Percentiles rank a stretch among this genome's conserved stretches.
Evolutionary conservation across 2,329 filamentous ascomycete species (phyloP).

Genomic region (Cladosporium sp.): DNA sequence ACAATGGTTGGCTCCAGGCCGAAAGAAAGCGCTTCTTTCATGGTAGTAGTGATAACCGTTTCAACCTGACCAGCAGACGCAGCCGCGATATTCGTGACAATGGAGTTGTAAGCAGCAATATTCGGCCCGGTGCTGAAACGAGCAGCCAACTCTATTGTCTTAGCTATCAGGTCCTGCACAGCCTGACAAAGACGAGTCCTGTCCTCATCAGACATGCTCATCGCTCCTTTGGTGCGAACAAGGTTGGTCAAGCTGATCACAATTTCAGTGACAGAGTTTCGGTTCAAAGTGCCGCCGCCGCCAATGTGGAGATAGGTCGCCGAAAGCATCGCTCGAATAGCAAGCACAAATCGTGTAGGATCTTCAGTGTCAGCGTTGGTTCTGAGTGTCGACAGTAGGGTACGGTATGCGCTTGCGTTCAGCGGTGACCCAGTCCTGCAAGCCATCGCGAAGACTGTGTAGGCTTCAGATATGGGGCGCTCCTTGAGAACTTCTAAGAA

Average conservation of each 20-base stretch:
- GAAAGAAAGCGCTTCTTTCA: slow-evolving; percentile 27
- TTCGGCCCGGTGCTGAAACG: slow-evolving; percentile 25
- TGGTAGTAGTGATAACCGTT: slow-evolving; percentile 25
- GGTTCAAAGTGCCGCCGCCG: slow-evolving; percentile 33
- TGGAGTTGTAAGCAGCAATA: slow-evolving; percentile 33
- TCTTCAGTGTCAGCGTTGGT: slow-evolving; percentile 16
- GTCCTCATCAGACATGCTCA: slow-evolving; percentile 16
- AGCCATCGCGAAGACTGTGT: slow-evolving; percentile 45
- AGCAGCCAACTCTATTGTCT: slow-evolving; percentile 28
- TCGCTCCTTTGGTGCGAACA: slow-evolving; percentile 22
- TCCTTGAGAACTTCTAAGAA: slow-evolving; percentile 44
- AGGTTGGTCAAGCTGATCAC: slow-evolving; percentile 31
- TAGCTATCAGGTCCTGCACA: slow-evolving; percentile 25
- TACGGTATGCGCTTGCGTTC: slow-evolving; percentile 27
- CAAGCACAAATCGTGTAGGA: slow-evolving; percentile 14
- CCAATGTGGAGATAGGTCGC: slow-evolving; percentile 40
- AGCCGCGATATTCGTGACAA: slow-evolving; percentile 34
- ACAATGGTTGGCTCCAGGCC: slow-evolving; percentile 28
- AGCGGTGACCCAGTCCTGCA: slow-evolving; percentile 40
- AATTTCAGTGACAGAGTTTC: slow-evolving; percentile 36
- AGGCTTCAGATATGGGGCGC: slow-evolving; percentile 44
- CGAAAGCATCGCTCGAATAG: slow-evolving; percentile 38
- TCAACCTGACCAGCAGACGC: slow-evolving; percentile 21
- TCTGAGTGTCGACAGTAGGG: slow-evolving; percentile 32
- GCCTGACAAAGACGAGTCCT: slow-evolving; percentile 20